These are phyloP conservation scores for Cyclotella kingstonii DNA, from an alignment of 108 stramenopile species.

Conservation along the genomic window DNA sequence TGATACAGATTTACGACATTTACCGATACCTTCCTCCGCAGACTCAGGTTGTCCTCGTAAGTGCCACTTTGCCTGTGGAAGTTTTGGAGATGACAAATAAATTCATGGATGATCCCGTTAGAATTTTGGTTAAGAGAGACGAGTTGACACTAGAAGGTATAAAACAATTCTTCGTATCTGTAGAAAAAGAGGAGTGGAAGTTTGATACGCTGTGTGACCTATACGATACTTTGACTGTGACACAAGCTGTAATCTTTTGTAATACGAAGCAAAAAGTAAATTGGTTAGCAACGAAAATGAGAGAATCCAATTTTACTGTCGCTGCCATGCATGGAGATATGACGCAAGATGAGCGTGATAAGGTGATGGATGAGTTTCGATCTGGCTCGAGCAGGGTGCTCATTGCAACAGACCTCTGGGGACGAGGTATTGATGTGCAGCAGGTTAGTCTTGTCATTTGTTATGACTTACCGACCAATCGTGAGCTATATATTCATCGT, in stretches of 20 bases:
- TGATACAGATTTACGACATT: conserved; percentile 94
- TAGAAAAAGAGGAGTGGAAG: conserved; percentile 99
- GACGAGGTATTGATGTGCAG: conserved; percentile 98
- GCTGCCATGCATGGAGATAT: conserved; percentile 98
- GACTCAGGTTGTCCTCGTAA: conserved; percentile 93
- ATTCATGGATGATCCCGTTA: conserved; percentile 98
- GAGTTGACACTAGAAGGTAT: conserved; percentile 99
- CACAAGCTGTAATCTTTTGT: conserved; percentile 99
- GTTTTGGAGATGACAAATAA: conserved; percentile 97
- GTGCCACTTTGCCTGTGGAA: conserved; percentile 93
- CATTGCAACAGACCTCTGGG: conserved; percentile 99
- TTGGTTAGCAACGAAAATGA: conserved; percentile 95
- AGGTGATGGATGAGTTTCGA: conserved; percentile 98
- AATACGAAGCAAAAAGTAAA: conserved; percentile 98
- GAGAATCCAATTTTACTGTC: conserved; percentile 95
- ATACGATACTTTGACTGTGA: conserved; percentile 98
- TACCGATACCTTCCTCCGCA: conserved; percentile 92
- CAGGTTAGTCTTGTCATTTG: conserved; percentile 98
- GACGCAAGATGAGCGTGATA: conserved; percentile 91
- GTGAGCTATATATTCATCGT: conserved; percentile 97
- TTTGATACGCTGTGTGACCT: conserved; percentile 99
- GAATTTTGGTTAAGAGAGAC: conserved; percentile 96
- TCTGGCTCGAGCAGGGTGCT: conserved; percentile 93
- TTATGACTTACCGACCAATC: conserved; percentile 95
- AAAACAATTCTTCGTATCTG: conserved; percentile 95